Evolutionary conservation across 2,329 filamentous ascomycete species (phyloP).

Genomic region (Colletotrichum eleusines): DNA sequence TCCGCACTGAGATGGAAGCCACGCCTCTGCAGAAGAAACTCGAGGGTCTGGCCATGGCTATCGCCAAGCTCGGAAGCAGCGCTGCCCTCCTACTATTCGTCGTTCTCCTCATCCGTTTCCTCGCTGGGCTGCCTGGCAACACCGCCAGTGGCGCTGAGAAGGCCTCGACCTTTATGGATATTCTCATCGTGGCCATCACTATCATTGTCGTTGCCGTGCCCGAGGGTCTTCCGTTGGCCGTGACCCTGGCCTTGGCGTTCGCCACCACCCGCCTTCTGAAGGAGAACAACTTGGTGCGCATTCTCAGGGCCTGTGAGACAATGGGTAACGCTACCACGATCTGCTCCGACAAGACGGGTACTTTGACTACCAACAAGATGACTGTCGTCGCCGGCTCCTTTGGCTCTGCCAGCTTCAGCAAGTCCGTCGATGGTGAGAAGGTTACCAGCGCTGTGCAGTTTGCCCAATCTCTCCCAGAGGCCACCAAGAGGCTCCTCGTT

Average conservation of each 20-base stretch:
- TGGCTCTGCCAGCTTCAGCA: slow-evolving; percentile 58
- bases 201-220: slow-evolving; percentile 76
- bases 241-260: slow-evolving; percentile 76
- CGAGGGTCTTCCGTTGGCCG: slow-evolving; percentile 74
- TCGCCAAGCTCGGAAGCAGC: slow-evolving; percentile 66
- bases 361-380: slow-evolving; percentile 77
- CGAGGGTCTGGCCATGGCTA: slow-evolving; percentile 56
- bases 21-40: slow-evolving; percentile 69
- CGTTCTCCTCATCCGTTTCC: slow-evolving; percentile 82
- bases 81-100: slow-evolving; percentile 81
- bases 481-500: slow-evolving; percentile 52
- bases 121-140: slow-evolving; percentile 70
- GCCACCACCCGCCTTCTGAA: slow-evolving; percentile 77
- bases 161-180: slow-evolving; percentile 68
- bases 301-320: slow-evolving; percentile 76
- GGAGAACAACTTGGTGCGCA: slow-evolving; percentile 77
- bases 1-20: slow-evolving; percentile 62
- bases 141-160: slow-evolving; percentile 65
- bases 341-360: slow-evolving; percentile 82
- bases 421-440: slow-evolving; percentile 46
- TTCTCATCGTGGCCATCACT: slow-evolving; percentile 75
- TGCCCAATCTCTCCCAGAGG: slow-evolving; percentile 42
- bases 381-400: slow-evolving; percentile 78
- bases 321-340: slow-evolving; percentile 81
- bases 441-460: slow-evolving; percentile 44